These are phyloP conservation scores for Leucocoprinus birnbaumii DNA, from an alignment of 768 basidiomycete genomes.

Conservation along the genomic window DNA sequence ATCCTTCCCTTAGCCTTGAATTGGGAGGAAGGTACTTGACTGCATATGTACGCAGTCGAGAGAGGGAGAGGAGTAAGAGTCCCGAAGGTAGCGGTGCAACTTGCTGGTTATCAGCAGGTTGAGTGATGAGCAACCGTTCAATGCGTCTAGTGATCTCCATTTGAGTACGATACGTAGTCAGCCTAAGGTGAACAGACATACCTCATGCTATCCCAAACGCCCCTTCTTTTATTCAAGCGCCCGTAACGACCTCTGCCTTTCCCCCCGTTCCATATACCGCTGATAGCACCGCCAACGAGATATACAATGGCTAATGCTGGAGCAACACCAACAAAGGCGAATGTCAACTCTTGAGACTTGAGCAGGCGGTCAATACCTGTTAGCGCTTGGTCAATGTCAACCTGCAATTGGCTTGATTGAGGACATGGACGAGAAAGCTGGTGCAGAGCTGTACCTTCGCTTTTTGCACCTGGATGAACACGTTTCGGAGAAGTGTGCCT, in stretches of 20 bases:
- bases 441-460: slow-evolving; percentile 61
- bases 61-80: slow-evolving; percentile 67
- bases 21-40: slow-evolving; percentile 50
- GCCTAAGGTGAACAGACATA: slow-evolving; percentile 19
- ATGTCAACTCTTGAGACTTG: slow-evolving; percentile 92
- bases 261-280: slow-evolving; percentile 47
- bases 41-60: slow-evolving; percentile 64
- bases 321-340: slow-evolving; percentile 95
- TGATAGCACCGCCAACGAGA: slow-evolving; percentile 51
- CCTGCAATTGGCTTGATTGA: slow-evolving; percentile 44
- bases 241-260: slow-evolving; percentile 53
- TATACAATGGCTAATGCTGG: slow-evolving; percentile 85
- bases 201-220: slow-evolving; percentile 76
- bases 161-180: neutral
- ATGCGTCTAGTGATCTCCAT: slow-evolving; percentile 43
- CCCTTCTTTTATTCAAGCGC: slow-evolving; percentile 46
- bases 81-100: slow-evolving; percentile 66
- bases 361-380: slow-evolving; percentile 91
- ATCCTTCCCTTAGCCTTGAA: slow-evolving; percentile 69
- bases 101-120: slow-evolving; percentile 5
- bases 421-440: neutral
- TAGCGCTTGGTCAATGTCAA: slow-evolving; percentile 89
- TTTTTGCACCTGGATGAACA: slow-evolving; percentile 94
- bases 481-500: slow-evolving; percentile 78
- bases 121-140: slow-evolving; percentile 57